Conservation (phyloP, 306 rosid genomes). For the Psophocarpus tetragonolobus region DNA sequence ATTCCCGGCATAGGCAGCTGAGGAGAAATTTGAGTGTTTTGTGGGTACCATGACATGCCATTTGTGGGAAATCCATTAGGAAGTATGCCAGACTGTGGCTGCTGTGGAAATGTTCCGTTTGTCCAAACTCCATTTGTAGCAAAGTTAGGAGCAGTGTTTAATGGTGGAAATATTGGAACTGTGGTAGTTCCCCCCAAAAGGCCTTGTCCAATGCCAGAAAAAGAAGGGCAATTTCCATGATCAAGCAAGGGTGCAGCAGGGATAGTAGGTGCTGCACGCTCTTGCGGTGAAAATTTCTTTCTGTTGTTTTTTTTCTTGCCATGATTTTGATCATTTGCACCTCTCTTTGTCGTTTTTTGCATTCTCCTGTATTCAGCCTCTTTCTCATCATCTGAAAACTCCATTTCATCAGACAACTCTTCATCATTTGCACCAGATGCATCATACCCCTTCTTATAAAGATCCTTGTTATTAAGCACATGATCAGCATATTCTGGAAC, state of each 20-base stretch:
- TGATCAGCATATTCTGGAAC: slow-evolving; percentile 78
- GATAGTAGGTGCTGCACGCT: slow-evolving; percentile 29
- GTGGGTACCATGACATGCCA: slow-evolving; percentile 53
- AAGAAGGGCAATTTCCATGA: slow-evolving; percentile 39
- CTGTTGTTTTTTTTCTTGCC: slow-evolving; percentile 47
- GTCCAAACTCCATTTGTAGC: slow-evolving; percentile 58
- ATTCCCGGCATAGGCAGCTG: slow-evolving; percentile 57
- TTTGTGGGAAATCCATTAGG: slow-evolving; percentile 55
- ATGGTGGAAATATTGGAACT: slow-evolving; percentile 48
- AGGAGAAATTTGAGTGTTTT: slow-evolving; percentile 45
- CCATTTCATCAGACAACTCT: slow-evolving; percentile 67
- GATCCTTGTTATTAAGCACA: slow-evolving; percentile 71
- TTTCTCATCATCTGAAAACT: slow-evolving; percentile 95
- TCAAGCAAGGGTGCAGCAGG: slow-evolving; percentile 33
- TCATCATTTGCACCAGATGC: slow-evolving; percentile 90
- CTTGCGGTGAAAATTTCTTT: slow-evolving; percentile 35
- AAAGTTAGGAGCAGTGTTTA: slow-evolving; percentile 36
- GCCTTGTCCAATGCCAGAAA: slow-evolving; percentile 47
- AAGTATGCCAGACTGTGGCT: slow-evolving; percentile 46
- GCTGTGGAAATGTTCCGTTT: slow-evolving; percentile 51
- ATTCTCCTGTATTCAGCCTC: slow-evolving; percentile 76
- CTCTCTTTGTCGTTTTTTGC: slow-evolving; percentile 64
- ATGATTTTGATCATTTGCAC: slow-evolving; percentile 51
- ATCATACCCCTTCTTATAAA: slow-evolving; percentile 89
- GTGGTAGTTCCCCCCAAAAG: slow-evolving; percentile 35